Evolutionary conservation across 202 grass and related monocot genomes (phyloP).

Genomic region (Saccharum hybrid): DNA sequence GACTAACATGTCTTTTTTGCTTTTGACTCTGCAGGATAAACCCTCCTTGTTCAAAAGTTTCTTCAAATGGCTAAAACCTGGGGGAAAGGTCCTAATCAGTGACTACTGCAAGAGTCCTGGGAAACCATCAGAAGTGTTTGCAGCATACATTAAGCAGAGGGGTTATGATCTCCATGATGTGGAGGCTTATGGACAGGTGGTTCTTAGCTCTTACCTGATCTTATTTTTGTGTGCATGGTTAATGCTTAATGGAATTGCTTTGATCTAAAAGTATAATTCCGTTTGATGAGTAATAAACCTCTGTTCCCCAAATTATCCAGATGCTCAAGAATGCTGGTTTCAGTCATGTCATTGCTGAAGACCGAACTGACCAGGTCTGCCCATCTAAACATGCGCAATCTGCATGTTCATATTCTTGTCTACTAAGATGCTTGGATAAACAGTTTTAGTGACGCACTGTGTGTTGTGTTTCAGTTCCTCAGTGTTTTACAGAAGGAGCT

Average conservation of each 20-base stretch:
- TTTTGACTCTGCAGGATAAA: conserved; percentile 69
- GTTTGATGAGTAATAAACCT: conserved; percentile 15
- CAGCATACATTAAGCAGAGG: conserved; percentile 73
- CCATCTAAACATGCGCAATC: background rate
- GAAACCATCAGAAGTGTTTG: conserved; percentile 68
- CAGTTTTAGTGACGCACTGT: background rate
- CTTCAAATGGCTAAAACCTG: conserved; percentile 86
- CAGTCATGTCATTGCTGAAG: conserved; percentile 64
- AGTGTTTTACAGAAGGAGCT: conserved; percentile 71
- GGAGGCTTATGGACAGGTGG: conserved; percentile 70
- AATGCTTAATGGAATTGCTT: background rate
- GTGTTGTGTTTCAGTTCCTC: conserved; percentile 62
- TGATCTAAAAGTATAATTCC: background rate
- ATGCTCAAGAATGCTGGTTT: conserved; percentile 83
- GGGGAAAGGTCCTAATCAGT: conserved; percentile 79
- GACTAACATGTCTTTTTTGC: conserved; percentile 13
- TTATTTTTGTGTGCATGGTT: background rate
- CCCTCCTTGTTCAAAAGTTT: conserved; percentile 66
- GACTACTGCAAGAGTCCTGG: conserved; percentile 82
- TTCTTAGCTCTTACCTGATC: conserved; percentile 2
- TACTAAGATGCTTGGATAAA: background rate
- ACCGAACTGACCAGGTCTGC: conserved; percentile 69
- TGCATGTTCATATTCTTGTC: background rate
- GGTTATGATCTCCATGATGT: conserved; percentile 90
- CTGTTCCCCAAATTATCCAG: conserved; percentile 43